phyloP scores from a whole-genome alignment of 2,329 filamentous ascomycete genomes.

The Beauveria sp. region DNA sequence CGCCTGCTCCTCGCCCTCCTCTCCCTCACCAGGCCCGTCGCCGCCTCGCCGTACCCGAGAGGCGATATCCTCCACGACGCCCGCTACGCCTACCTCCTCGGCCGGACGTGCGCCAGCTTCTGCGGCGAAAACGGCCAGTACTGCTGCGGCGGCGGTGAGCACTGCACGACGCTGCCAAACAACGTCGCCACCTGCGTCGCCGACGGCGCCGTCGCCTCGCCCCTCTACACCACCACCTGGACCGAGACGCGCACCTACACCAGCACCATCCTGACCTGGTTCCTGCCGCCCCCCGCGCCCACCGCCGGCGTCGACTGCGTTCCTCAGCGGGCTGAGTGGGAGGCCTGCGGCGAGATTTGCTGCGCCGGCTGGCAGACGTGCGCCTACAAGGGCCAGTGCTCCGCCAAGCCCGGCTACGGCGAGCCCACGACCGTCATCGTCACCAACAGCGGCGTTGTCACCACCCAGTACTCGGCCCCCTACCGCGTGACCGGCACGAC shows the following conservation, averaged over 20 bases:
- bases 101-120: constrained; percentile 40
- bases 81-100: constrained; percentile 44
- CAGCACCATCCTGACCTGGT: constrained; percentile 47
- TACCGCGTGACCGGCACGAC: constrained; percentile 48
- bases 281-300: constrained; percentile 36
- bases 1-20: constrained; percentile 29
- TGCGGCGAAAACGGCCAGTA: constrained; percentile 49
- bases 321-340: constrained; percentile 45
- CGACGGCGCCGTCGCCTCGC: constrained; percentile 25
- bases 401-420: constrained; percentile 41
- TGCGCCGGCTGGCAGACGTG: constrained; percentile 66
- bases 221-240: constrained; percentile 49
- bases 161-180: constrained; percentile 42
- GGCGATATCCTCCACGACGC: constrained; percentile 35
- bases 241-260: constrained; percentile 54
- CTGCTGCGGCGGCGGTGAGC: constrained; percentile 43
- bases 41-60: constrained; percentile 42
- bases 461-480: constrained; percentile 45
- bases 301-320: constrained; percentile 41
- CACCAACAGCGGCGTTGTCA: constrained; percentile 39
- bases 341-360: constrained; percentile 61
- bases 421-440: constrained; percentile 34
- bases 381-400: constrained; percentile 49
- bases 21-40: constrained; percentile 21
- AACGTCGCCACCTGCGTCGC: constrained; percentile 43